phyloP scores from a whole-genome alignment of 108 stramenopile species.

The Cylindrotheca closterium region DNA sequence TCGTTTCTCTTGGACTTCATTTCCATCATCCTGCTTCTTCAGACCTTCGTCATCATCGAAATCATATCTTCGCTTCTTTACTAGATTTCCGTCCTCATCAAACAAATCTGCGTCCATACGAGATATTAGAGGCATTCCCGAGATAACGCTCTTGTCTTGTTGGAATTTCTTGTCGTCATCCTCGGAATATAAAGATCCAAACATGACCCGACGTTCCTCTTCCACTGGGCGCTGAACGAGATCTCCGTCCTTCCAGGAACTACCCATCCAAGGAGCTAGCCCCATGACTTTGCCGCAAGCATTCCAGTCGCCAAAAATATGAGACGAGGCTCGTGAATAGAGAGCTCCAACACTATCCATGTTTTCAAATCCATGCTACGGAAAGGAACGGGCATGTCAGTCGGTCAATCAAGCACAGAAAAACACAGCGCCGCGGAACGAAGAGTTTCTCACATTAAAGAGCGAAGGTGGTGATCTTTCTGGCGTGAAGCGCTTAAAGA shows the following conservation, averaged over 20 bases:
- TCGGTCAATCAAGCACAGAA: not conserved
- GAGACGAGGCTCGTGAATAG: slow-evolving; percentile 89
- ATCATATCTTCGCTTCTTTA: slow-evolving; percentile 62
- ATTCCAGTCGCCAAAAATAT: slow-evolving; percentile 97
- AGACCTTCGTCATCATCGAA: slow-evolving; percentile 64
- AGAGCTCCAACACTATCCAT: slow-evolving; percentile 95
- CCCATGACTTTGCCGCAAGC: slow-evolving; percentile 96
- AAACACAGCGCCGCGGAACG: not conserved
- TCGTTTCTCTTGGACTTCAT: slow-evolving; percentile 28
- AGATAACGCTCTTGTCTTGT: slow-evolving; percentile 53
- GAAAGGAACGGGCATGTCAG: slow-evolving; percentile 23
- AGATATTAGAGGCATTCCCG: slow-evolving; percentile 61
- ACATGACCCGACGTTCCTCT: slow-evolving; percentile 37
- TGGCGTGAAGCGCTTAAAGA: slow-evolving; percentile 91
- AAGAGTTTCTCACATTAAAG: slow-evolving; percentile 10
- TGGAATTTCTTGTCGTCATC: slow-evolving; percentile 43
- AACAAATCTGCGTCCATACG: slow-evolving; percentile 81
- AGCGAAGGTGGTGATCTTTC: slow-evolving; percentile 78
- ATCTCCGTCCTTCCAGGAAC: slow-evolving; percentile 60
- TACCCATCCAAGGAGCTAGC: slow-evolving; percentile 86
- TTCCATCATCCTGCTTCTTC: slow-evolving; percentile 9
- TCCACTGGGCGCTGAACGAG: slow-evolving; percentile 22
- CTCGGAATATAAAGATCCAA: slow-evolving; percentile 62
- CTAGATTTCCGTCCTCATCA: slow-evolving; percentile 58
- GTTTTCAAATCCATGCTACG: slow-evolving; percentile 87